These are phyloP conservation scores for Globisporangium radiosum DNA, from an alignment of 352 stramenopile genomes.

Conservation along the genomic window DNA sequence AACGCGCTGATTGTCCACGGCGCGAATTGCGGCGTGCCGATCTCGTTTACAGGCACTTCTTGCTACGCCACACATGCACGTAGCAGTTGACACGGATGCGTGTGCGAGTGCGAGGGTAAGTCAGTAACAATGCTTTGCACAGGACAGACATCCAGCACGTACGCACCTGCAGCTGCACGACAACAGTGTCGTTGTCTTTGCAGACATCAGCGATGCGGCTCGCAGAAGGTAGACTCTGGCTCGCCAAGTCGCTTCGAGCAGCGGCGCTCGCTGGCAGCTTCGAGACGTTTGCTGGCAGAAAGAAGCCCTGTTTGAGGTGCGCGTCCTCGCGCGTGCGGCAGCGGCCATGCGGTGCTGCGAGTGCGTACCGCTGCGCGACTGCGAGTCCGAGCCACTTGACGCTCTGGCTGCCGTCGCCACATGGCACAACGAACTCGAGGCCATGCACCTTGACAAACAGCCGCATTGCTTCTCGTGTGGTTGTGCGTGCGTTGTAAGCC, in stretches of 20 bases:
- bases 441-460: slow-evolving; percentile 64
- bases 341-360: slow-evolving; percentile 55
- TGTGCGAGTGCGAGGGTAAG: neutral
- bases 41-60: slow-evolving; percentile 77
- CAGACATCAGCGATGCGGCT: slow-evolving; percentile 55
- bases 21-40: slow-evolving; percentile 61
- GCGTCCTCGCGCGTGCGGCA: slow-evolving; percentile 69
- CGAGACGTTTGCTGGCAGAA: slow-evolving; percentile 51
- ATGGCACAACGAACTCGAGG: slow-evolving; percentile 63
- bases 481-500: no score
- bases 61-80: slow-evolving; percentile 25
- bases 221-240: slow-evolving; percentile 16
- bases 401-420: slow-evolving; percentile 67
- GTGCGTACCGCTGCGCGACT: slow-evolving; percentile 69
- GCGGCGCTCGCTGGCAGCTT: slow-evolving; percentile 24
- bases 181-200: slow-evolving; percentile 68
- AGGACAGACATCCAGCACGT: neutral
- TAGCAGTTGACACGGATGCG: neutral
- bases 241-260: slow-evolving; percentile 19
- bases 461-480: slow-evolving; percentile 27
- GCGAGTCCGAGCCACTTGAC: slow-evolving; percentile 82
- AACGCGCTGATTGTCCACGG: slow-evolving; percentile 62
- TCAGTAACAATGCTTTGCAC: neutral
- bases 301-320: slow-evolving; percentile 75
- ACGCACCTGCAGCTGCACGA: slow-evolving; percentile 55